These are phyloP conservation scores for Penicillium expansum DNA, from an alignment of 2,329 filamentous ascomycete species.

Conservation along the genomic window DNA sequence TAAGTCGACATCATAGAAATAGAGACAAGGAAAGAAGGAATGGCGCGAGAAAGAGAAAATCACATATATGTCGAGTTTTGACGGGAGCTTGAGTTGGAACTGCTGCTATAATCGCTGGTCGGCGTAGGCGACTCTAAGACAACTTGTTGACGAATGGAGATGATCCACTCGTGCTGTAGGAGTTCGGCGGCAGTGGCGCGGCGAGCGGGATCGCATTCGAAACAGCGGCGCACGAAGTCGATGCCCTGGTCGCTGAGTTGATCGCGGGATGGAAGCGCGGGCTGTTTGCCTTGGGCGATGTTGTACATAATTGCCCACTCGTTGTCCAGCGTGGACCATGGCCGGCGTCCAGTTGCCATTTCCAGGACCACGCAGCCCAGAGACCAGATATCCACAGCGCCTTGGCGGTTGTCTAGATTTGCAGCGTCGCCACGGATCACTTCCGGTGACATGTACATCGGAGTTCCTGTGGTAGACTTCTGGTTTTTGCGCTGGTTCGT, in stretches of 20 bases:
- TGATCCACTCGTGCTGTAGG: conserved; percentile 88
- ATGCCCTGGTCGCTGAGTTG: conserved; percentile 82
- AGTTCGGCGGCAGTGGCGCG: conserved; percentile 82
- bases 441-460: conserved; percentile 99
- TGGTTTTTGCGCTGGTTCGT: conserved; percentile 55
- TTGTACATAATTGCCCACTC: conserved; percentile 99
- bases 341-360: conserved; percentile 91
- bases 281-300: conserved; percentile 93
- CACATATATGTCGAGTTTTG: conserved; percentile 31
- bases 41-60: conserved; percentile 4
- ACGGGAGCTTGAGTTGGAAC: conserved; percentile 28
- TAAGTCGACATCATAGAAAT: not conserved
- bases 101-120: conserved; percentile 31
- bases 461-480: conserved; percentile 93
- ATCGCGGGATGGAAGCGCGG: conserved; percentile 74
- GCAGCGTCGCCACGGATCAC: conserved; percentile 87
- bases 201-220: conserved; percentile 75
- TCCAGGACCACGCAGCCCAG: conserved; percentile 94
- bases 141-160: conserved; percentile 49
- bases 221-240: conserved; percentile 85
- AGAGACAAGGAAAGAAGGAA: not conserved
- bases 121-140: conserved; percentile 45
- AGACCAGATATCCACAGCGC: conserved; percentile 93
- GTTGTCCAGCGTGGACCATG: conserved; percentile 95
- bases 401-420: conserved; percentile 70